A percentile compares a stretch with the other conserved stretches of the same genome.
Conservation (phyloP, 768 basidiomycete species). For the Tricholoma matsutake region DNA sequence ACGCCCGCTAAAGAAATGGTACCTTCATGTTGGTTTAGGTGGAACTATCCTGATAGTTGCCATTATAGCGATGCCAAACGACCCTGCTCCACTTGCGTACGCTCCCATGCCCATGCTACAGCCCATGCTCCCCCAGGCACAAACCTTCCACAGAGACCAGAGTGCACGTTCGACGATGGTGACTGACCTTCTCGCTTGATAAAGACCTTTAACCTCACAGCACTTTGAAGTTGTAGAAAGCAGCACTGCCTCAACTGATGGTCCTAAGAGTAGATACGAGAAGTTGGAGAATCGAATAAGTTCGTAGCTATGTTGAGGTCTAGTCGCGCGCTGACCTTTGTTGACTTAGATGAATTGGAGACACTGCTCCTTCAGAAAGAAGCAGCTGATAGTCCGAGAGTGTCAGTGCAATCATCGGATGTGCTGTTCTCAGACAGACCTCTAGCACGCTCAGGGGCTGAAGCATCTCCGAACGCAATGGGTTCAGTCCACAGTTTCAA, state of each 20-base stretch:
- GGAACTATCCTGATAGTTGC: not conserved
- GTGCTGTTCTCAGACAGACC: constrained; percentile 5
- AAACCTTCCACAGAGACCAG: constrained; percentile 50
- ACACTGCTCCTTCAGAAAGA: constrained; percentile 60
- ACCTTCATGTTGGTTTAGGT: constrained; percentile 10
- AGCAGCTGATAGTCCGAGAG: constrained; percentile 7
- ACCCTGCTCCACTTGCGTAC: constrained; percentile 74
- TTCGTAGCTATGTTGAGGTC: constrained; percentile 29
- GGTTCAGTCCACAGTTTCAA: constrained; percentile 6
- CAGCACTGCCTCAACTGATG: constrained; percentile 36
- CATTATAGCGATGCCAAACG: constrained; percentile 63
- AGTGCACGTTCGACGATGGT: constrained; percentile 81
- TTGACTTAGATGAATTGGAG: constrained; percentile 60
- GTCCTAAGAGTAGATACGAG: constrained; percentile 60
- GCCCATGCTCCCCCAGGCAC: constrained; percentile 59
- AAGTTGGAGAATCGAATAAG: constrained; percentile 66
- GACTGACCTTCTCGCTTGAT: constrained; percentile 13
- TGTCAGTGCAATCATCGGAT: constrained; percentile 8
- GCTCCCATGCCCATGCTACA: constrained; percentile 69
- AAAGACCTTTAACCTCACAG: not conserved
- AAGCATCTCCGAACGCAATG: constrained; percentile 1
- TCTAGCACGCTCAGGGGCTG: not conserved
- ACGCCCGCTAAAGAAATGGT: constrained; percentile 54
- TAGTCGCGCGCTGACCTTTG: not conserved
- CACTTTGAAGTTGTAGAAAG: constrained; percentile 38